Percentiles rank a stretch among this genome's conserved stretches.
phyloP scores from a whole-genome alignment of 306 rosid genomes.

The Albizia julibrissin region DNA sequence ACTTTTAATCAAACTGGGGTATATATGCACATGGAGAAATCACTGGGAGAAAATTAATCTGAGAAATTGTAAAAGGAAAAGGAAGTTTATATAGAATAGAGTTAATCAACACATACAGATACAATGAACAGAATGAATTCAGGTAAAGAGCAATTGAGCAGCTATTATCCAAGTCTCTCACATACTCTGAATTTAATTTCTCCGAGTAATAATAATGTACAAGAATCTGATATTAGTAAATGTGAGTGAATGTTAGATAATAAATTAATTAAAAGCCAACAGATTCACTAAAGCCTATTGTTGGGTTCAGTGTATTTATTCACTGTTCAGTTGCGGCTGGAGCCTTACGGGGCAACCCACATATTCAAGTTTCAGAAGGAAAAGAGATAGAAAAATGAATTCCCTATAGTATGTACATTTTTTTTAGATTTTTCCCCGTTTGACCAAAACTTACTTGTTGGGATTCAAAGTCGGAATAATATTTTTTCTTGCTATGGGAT shows the following conservation, averaged over 20 bases:
- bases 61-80: not conserved
- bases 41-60: not conserved
- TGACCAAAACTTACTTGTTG: not conserved
- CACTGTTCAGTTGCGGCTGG: not conserved
- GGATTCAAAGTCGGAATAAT: not conserved
- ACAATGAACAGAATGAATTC: not conserved
- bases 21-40: not conserved
- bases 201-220: not conserved
- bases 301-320: not conserved
- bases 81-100: not conserved
- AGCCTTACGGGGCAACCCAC: not conserved
- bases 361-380: not conserved
- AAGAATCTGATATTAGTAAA: not conserved
- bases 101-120: not conserved
- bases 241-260: not conserved
- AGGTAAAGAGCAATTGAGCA: not conserved
- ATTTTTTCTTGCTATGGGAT: not conserved
- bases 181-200: too few relatives aligned
- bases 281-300: not conserved
- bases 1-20: not conserved
- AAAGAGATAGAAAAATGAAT: not conserved
- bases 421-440: too few relatives aligned
- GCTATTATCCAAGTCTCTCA: not conserved
- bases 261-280: not conserved
- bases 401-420: not conserved